These are phyloP conservation scores for Kwoniella sp. DNA, from an alignment of 768 basidiomycete species.

Conservation along the genomic window DNA sequence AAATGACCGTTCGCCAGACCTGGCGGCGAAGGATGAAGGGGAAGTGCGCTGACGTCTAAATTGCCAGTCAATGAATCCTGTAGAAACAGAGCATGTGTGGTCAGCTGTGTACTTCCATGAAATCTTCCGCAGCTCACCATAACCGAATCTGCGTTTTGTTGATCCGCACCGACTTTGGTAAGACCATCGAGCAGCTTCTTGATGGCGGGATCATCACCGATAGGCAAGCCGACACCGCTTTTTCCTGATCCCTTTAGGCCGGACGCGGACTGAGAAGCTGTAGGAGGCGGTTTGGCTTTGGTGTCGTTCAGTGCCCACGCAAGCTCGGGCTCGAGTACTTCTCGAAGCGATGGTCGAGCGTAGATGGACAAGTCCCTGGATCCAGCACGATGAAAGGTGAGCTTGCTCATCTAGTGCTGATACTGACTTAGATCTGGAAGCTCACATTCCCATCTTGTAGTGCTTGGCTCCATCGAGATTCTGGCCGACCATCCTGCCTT, in stretches of 20 bases:
- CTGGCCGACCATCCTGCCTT: conserved; percentile 65
- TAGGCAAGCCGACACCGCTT: conserved; percentile 12
- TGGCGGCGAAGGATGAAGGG: conserved; percentile 72
- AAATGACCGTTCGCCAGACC: conserved; percentile 69
- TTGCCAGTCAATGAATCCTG: conserved; percentile 51
- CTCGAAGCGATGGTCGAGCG: conserved; percentile 66
- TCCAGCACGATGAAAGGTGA: conserved; percentile 7
- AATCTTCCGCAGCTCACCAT: conserved; percentile 46
- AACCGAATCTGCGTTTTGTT: conserved; percentile 62
- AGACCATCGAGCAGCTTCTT: conserved; percentile 66
- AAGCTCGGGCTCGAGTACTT: conserved; percentile 67
- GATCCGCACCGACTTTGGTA: conserved; percentile 78
- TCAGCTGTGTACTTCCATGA: no score
- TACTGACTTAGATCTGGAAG: no score
- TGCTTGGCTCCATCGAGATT: conserved; percentile 53
- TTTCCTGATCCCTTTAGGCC: conserved; percentile 17
- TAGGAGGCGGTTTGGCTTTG: conserved; percentile 61
- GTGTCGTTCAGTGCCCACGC: conserved; percentile 75
- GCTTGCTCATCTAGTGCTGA: no score
- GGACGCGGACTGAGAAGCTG: conserved; percentile 4
- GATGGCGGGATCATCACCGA: conserved; percentile 66
- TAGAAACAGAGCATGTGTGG: no score
- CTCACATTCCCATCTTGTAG: conserved; percentile 26
- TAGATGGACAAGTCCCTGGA: conserved; percentile 71
- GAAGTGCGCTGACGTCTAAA: conserved; percentile 70